Evolutionary conservation across 441 rosid species (phyloP).

Genomic region (Manihot esculenta): DNA sequence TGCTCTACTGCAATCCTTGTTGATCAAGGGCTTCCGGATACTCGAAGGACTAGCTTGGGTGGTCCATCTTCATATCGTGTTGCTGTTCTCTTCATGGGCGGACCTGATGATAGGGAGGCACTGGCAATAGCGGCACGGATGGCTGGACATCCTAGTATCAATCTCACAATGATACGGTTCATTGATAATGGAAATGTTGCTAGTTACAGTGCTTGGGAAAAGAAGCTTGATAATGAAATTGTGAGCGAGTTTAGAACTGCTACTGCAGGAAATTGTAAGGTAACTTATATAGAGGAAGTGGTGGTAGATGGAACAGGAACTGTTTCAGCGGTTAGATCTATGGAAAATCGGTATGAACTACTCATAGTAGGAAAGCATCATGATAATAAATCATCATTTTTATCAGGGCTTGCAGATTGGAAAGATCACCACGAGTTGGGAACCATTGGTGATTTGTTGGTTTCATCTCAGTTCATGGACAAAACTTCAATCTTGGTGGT

Average conservation of each 20-base stretch:
- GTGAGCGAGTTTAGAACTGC: constrained; percentile 28
- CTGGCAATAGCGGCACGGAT: constrained; percentile 32
- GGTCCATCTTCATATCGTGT: constrained; percentile 15
- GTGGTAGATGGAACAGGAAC: constrained; percentile 27
- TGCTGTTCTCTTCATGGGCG: constrained; percentile 39
- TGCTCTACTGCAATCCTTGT: constrained; percentile 36
- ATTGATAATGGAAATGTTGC: constrained; percentile 14
- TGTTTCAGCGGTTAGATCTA: constrained; percentile 21
- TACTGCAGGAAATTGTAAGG: constrained; percentile 20
- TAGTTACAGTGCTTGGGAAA: constrained; percentile 8
- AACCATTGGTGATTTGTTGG: constrained; percentile 26
- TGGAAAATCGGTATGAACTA: constrained; percentile 31
- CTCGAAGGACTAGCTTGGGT: constrained; percentile 20
- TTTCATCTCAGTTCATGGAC: constrained; percentile 23
- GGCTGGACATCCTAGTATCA: constrained; percentile 21
- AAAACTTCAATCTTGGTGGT: constrained; percentile 45
- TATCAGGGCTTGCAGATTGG: constrained; percentile 26
- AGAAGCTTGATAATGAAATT: constrained; percentile 22
- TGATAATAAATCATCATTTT: constrained; percentile 20
- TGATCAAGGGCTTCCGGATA: constrained; percentile 16
- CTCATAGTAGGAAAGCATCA: constrained; percentile 27
- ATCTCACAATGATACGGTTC: constrained; percentile 34
- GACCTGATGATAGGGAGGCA: constrained; percentile 50
- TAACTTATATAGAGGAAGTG: constrained; percentile 33
- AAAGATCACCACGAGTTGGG: constrained; percentile 27